Conservation (phyloP, 1,284 basidiomycete genomes). For the Cronartium quercuum region DNA sequence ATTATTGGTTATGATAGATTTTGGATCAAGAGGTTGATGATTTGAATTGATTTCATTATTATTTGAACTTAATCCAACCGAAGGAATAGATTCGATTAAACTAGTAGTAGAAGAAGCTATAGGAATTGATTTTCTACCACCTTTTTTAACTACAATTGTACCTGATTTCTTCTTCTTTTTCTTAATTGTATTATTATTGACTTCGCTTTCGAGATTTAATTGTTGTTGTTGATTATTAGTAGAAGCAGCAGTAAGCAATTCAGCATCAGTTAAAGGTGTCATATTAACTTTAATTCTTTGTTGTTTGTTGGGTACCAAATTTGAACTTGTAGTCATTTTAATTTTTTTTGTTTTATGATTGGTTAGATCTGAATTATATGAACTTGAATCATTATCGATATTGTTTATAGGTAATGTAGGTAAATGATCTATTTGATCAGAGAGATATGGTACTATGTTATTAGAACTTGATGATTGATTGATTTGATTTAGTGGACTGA, state of each 20-base stretch:
- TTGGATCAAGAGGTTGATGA: background rate
- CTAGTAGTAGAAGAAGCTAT: background rate
- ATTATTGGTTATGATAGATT: background rate
- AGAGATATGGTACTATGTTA: background rate
- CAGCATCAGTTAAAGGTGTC: slow-evolving; percentile 22
- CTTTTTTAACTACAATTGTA: background rate
- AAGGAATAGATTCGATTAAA: background rate
- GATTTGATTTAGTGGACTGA: background rate
- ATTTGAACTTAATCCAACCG: background rate
- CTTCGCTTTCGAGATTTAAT: background rate
- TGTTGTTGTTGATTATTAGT: background rate
- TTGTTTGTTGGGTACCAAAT: background rate
- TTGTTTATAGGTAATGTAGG: background rate
- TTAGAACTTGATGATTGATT: no score
- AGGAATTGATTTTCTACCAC: background rate
- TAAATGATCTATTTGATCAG: background rate
- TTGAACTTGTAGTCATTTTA: slow-evolving; percentile 1
- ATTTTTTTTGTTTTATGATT: background rate
- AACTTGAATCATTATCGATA: slow-evolving; percentile 4
- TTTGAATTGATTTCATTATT: background rate
- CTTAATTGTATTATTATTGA: background rate
- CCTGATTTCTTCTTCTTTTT: background rate
- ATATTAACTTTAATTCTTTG: slow-evolving; percentile 1
- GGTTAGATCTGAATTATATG: slow-evolving; percentile 12
- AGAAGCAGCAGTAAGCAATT: slow-evolving; percentile 23